Base-by-base conservation (phyloP, 1,139 yeast genomes). In the Pichia sp. region DNA sequence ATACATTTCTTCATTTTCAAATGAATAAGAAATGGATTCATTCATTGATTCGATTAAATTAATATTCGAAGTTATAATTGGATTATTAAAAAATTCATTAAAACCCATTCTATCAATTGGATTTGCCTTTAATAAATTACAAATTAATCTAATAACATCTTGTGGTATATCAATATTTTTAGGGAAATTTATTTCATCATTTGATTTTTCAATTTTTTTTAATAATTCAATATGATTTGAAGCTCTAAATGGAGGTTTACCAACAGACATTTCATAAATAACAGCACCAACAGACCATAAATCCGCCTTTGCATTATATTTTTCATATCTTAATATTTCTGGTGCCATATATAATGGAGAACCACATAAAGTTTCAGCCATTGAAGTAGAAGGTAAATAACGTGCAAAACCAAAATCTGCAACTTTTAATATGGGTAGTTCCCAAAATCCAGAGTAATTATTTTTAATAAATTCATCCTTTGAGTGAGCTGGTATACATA, bases 331-430 rank as follows among this genome's bases (percentile, higher is more conserved):
- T 56, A 92, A 71, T 41, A 92, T 94, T 64, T 92, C 98, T 0
- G 98, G 98, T 0, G 98, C 98, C 98, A 92, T 92, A 64, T 94
- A 92, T 39, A 92, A 68, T 1, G 98, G 98, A 10, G 96, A 87
- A 1, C 98, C 98, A 70, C 98, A 92, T 52, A 92, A 70, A 3
- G 98, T 92, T 63, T 92, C 98, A 1, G 98, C 97, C 76, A 94
- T 73, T 3, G 96, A 82, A 1, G 96, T 85, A 39, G 86, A 81
- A 9, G 97, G 97, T 53, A 92, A 71, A 59, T 89, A 86, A 51
- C 98, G 73, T 6, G 98, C 98, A 68, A 92, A 94, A 1, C 98
- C 98, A 66, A 92, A 92, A 67, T 92, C 98, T 20, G 98, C 98
- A 50, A 92, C 82, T 62, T 92, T 90, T 52, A 92, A 71, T 20